phyloP scores from a whole-genome alignment of 192 early-diverging fungal species.

The Rhizophagus clarus region DNA sequence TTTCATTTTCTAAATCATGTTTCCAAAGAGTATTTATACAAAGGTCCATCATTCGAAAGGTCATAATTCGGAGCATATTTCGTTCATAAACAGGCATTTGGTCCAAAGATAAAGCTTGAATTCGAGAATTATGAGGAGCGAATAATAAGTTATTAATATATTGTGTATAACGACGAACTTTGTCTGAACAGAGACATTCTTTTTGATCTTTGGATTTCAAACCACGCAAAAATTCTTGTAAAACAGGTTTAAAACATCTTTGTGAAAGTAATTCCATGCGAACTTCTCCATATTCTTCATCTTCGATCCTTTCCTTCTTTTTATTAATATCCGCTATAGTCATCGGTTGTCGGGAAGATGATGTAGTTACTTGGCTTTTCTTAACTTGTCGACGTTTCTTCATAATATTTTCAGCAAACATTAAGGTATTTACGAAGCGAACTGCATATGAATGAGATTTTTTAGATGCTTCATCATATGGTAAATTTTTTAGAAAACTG shows the following conservation, averaged over 20 bases:
- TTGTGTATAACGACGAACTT: background rate
- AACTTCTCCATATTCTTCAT: background rate
- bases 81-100: background rate
- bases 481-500: background rate
- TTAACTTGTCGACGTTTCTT: background rate
- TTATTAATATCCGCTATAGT: background rate
- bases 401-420: background rate
- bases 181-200: background rate
- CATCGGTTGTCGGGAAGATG: background rate
- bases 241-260: background rate
- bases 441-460: constrained; percentile 1
- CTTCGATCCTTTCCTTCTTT: background rate
- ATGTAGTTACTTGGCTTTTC: background rate
- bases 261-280: background rate
- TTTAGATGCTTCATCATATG: background rate
- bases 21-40: background rate
- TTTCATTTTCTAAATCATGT: background rate
- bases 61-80: background rate
- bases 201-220: background rate
- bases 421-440: background rate
- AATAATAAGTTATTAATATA: constrained; percentile 1
- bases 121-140: constrained; percentile 5
- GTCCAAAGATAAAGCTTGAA: background rate
- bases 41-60: background rate
- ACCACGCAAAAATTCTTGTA: background rate